Conservation (phyloP, 225 moss, liverwort and hornwort species). For the Asterella californica region DNA sequence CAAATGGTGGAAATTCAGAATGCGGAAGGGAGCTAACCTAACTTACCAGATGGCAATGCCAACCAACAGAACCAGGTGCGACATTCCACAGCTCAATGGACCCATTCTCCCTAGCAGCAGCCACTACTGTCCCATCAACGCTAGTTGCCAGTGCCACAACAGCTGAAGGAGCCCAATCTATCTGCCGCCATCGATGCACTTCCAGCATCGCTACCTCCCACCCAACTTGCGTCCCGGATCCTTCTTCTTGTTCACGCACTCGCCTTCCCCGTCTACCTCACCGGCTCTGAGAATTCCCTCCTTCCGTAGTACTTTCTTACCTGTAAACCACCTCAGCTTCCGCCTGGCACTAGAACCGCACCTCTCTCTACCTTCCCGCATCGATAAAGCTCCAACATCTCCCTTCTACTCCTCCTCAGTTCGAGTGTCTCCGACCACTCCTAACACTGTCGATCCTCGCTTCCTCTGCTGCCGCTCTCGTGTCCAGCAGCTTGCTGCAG, state of each 20-base stretch:
- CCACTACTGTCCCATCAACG: constrained; percentile 76
- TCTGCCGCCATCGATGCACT: constrained; percentile 96
- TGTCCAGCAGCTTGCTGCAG: not conserved
- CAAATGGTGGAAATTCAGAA: not conserved
- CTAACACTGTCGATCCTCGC: not conserved
- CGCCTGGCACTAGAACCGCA: not conserved
- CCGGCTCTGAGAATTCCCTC: not conserved
- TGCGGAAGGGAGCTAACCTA: not conserved
- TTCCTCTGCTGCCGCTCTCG: not conserved
- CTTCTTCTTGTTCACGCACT: not conserved
- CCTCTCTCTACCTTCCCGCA: constrained; percentile 14
- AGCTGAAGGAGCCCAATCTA: constrained; percentile 91
- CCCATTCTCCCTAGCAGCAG: constrained; percentile 86
- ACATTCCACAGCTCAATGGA: constrained; percentile 96
- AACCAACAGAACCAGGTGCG: constrained; percentile 90
- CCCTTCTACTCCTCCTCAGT: not conserved
- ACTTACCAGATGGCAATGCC: constrained; percentile 89
- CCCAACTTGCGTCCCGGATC: constrained; percentile 1
- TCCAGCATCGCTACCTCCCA: constrained; percentile 79
- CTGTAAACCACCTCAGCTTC: not conserved
- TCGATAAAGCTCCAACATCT: constrained; percentile 14
- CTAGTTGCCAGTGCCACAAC: constrained; percentile 95
- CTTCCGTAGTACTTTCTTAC: no score
- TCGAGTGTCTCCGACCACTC: not conserved
- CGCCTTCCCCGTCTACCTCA: no score